Base-by-base conservation (phyloP, 805 yeast species). In the Yarrowia bubula region DNA sequence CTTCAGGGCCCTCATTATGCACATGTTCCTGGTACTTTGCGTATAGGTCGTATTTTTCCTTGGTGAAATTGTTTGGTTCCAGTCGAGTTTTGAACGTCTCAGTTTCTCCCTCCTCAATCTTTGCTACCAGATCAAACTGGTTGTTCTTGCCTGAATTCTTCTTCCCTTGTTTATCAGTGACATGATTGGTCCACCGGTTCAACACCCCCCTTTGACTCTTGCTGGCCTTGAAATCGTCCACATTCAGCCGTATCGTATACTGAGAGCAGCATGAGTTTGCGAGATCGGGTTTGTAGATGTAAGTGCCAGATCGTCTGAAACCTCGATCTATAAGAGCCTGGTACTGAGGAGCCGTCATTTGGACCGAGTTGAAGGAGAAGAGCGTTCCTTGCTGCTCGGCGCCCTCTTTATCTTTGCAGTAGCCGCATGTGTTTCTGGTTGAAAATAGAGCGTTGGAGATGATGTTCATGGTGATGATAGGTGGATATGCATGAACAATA, bases 271-370 rank as follows among this genome's bases (percentile, higher is more conserved):
- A 92, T 46, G 84, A 84, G 43, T 92, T 75, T 35, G 88, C 71
- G 67, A 84, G 74, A 72, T 92, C 97, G 0, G 89, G 85, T 70
- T 81, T 83, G 72, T 84, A 89, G 8, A 88, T 67, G 68, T 84
- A 88, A 1, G 75, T 73, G 0, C 97, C 97, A 37, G 95, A 88
- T 64, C 98, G 78, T 73, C 96, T 83, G 71, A 83, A 91, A 1
- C 96, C 96, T 69, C 80, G 76, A 69, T 90, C 64, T 17, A 58
- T 58, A 35, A 58, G 51, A 2, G 50, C 50, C 35, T 58, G 64
- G 43, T 58, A 58, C 22, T 58, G 64, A 0, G 51, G 31, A 3
- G 43, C 46, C 18, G 51, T 14, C 50, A 58, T 58, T 13, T 43
- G 64, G 2, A 37, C 39, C 0, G 51, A 58, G 35, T 33, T 58